Conservation (phyloP, 2,329 filamentous ascomycete species). For the Calonectria montana region DNA sequence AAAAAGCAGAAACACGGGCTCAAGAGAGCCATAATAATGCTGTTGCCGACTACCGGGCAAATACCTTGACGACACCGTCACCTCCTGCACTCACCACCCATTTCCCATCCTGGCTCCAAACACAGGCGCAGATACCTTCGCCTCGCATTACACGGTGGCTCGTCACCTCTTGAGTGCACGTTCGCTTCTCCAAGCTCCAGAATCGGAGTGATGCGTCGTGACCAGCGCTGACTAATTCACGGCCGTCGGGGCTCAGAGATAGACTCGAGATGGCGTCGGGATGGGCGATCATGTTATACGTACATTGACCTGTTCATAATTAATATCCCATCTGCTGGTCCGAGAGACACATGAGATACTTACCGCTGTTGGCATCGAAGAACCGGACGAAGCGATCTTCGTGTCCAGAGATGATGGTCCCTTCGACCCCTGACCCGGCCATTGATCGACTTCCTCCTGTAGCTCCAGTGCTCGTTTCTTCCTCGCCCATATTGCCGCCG, state of each 20-base stretch:
- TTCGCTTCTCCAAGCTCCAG: constrained; percentile 96
- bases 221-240: constrained; percentile 93
- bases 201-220: constrained; percentile 96
- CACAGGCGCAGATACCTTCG: constrained; percentile 92
- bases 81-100: constrained; percentile 96
- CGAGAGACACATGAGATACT: constrained; percentile 57
- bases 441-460: constrained; percentile 75
- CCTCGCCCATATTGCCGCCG: constrained; percentile 72
- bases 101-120: constrained; percentile 95
- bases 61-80: constrained; percentile 96
- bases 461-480: constrained; percentile 80
- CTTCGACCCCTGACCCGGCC: constrained; percentile 85
- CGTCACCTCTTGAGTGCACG: constrained; percentile 95
- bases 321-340: constrained; percentile 14
- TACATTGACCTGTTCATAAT: constrained; percentile 83
- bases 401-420: constrained; percentile 94
- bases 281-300: constrained; percentile 98
- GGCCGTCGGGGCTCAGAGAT: constrained; percentile 91
- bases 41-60: constrained; percentile 61
- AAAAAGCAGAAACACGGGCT: constrained; percentile 7
- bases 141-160: constrained; percentile 94
- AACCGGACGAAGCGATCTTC: constrained; percentile 97
- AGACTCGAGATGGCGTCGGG: constrained; percentile 92
- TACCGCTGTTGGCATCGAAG: constrained; percentile 99
- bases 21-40: not conserved